Percentiles rank a stretch among this genome's conserved stretches.
Evolutionary conservation across 2,329 filamentous ascomycete species (phyloP).

Genomic region (Cercospora sp.): DNA sequence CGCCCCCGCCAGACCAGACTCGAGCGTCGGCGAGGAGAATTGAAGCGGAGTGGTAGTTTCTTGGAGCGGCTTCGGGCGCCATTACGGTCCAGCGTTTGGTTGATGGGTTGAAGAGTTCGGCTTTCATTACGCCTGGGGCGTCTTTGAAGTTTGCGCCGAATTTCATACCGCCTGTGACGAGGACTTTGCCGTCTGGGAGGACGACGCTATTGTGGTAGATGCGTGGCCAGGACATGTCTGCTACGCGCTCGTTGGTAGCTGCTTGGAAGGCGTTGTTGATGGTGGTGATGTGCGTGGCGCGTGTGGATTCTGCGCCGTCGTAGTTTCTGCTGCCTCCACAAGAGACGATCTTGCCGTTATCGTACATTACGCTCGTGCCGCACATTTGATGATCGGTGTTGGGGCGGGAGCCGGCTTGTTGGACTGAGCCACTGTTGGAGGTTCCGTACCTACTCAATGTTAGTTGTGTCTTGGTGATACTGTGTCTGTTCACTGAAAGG

Average conservation of each 20-base stretch:
- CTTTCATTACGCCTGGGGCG: constrained; percentile 20
- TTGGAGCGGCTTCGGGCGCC: constrained; percentile 38
- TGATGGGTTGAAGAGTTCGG: constrained; percentile 25
- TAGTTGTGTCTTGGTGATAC: background rate
- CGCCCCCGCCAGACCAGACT: constrained; percentile 54
- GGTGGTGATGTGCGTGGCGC: constrained; percentile 52
- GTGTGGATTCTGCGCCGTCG: constrained; percentile 43
- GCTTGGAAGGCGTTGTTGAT: constrained; percentile 35
- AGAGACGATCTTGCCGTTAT: constrained; percentile 59
- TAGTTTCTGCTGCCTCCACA: constrained; percentile 54
- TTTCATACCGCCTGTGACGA: constrained; percentile 37
- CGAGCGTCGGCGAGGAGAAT: constrained; percentile 54
- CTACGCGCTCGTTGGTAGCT: constrained; percentile 1
- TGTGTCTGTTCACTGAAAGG: background rate
- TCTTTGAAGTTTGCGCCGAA: constrained; percentile 22
- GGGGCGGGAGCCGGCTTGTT: constrained; percentile 47
- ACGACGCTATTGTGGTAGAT: constrained; percentile 32
- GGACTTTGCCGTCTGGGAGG: constrained; percentile 39
- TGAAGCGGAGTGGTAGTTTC: constrained; percentile 54
- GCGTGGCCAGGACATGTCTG: constrained; percentile 34
- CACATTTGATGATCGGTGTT: constrained; percentile 55
- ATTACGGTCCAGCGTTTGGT: constrained; percentile 20
- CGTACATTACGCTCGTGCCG: constrained; percentile 59
- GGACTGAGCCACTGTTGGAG: constrained; percentile 44
- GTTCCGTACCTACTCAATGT: constrained; percentile 46